Evolutionary conservation across 2,329 filamentous ascomycete genomes (phyloP), one percentile per base, ranked within the genome.

Genomic region (Arthrobotrys entomopaga): DNA sequence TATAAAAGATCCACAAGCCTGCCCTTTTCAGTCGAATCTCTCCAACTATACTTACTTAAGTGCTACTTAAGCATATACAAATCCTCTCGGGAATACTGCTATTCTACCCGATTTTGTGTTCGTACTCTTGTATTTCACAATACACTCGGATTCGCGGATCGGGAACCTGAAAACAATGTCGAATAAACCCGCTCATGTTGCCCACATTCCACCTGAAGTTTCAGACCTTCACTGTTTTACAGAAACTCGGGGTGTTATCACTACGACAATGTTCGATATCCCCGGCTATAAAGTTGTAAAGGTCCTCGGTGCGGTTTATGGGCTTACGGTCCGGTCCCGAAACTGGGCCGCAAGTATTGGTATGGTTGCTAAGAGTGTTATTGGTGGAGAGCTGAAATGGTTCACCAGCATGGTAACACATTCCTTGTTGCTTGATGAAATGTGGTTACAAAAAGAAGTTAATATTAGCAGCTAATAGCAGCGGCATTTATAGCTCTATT

Each of bases 211-310:
- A n/a, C 59, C 59, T 3, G 59, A 64, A 72, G 70, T 54, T 61
- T 77, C 66, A 54, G 76, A 77, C 77, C 77, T 53, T 49, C 61
- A 71, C 80, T 88, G 86, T 81, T 88, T 87, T 80, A 85, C 86
- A 43, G 87, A 89, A 78, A 89, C 87, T 6, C 84, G 86, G 54
- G 87, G 87, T 42, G 83, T 89, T 64, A 85, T 89, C 76, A 88
- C 86, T 0, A 85, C 86, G 0, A 89, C 87, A 61, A 89, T 88
- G 86, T 87, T 86, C 80, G 87, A 89, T 78, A 81, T 89, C 20
- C 87, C 87, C 0, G 87, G 87, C 6, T 88, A 88, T 80, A 85
- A 84, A 75, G 82, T 89, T 54, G 84, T 85, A 42, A 83, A 83
- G 61, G 85, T 88, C 0, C 84, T 89, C 4, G 87, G 87, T 63